These are phyloP conservation scores for Aschersonia sp. DNA, from an alignment of 2,329 filamentous ascomycete genomes.

Conservation along the genomic window DNA sequence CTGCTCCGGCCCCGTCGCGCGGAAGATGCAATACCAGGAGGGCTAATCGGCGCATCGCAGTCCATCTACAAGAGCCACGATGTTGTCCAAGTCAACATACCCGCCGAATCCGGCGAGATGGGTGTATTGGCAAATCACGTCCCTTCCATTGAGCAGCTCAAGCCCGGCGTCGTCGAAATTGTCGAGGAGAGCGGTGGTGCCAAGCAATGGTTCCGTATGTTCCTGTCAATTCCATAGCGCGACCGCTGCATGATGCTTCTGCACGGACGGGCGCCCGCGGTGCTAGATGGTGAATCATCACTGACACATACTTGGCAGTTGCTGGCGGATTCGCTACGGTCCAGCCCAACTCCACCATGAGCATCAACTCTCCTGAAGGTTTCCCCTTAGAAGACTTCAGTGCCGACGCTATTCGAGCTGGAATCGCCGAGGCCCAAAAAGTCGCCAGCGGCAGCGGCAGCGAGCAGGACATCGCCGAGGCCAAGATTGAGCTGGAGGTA, in stretches of 20 bases:
- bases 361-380: conserved; percentile 97
- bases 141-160: conserved; percentile 96
- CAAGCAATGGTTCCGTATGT: conserved; percentile 99
- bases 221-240: not conserved
- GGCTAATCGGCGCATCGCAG: conserved; percentile 44
- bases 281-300: not conserved
- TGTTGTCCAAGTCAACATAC: conserved; percentile 93
- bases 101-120: conserved; percentile 97
- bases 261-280: not conserved
- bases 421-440: conserved; percentile 93
- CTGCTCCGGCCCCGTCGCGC: not conserved
- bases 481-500: conserved; percentile 98
- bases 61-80: conserved; percentile 54
- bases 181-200: conserved; percentile 75
- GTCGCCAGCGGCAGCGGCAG: conserved; percentile 79
- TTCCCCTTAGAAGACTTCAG: conserved; percentile 94
- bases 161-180: conserved; percentile 88
- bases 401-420: conserved; percentile 72
- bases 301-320: conserved; percentile 37
- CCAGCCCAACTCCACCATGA: conserved; percentile 85
- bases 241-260: not conserved
- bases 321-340: conserved; percentile 95
- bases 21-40: conserved; percentile 9
- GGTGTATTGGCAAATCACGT: conserved; percentile 99
- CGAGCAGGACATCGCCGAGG: conserved; percentile 95